Conservation (phyloP, 305 asterid species). For the Nicotiana rustica region DNA sequence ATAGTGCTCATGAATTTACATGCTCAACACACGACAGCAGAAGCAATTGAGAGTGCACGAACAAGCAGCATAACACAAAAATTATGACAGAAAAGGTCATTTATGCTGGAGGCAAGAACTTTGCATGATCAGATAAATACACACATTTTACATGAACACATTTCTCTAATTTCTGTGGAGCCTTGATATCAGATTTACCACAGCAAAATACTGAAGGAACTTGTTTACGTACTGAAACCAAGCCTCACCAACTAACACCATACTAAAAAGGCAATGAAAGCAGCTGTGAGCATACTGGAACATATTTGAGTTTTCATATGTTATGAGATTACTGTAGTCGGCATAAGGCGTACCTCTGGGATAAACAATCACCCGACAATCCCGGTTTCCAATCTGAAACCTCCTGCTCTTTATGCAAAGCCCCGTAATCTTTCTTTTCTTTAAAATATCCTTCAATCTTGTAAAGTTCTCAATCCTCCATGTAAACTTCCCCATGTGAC, state of each 20-base stretch:
- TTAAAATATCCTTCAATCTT: constrained; percentile 91
- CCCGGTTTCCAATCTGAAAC: constrained; percentile 96
- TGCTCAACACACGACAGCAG: not conserved
- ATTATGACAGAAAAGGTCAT: constrained; percentile 12
- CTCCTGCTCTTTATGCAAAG: constrained; percentile 98
- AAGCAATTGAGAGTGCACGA: not conserved
- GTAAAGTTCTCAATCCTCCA: constrained; percentile 98
- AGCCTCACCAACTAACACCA: constrained; percentile 33
- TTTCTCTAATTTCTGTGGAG: constrained; percentile 31
- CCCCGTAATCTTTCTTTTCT: constrained; percentile 97
- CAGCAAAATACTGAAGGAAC: constrained; percentile 32
- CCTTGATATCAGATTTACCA: constrained; percentile 29
- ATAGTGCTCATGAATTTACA: not conserved
- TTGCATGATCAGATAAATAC: constrained; percentile 31
- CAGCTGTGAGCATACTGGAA: constrained; percentile 26
- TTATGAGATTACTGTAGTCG: not conserved
- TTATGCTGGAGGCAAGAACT: constrained; percentile 26
- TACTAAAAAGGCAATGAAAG: constrained; percentile 31
- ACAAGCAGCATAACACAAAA: not conserved
- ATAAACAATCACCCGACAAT: constrained; percentile 97
- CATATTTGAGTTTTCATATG: not conserved
- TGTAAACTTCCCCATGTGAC: constrained; percentile 87
- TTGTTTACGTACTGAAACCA: constrained; percentile 30
- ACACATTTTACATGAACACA: constrained; percentile 26
- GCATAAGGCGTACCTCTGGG: constrained; percentile 75